These are phyloP conservation scores for Perkinsus olseni DNA, from an alignment of 169 alveolate genomes.

Conservation along the genomic window DNA sequence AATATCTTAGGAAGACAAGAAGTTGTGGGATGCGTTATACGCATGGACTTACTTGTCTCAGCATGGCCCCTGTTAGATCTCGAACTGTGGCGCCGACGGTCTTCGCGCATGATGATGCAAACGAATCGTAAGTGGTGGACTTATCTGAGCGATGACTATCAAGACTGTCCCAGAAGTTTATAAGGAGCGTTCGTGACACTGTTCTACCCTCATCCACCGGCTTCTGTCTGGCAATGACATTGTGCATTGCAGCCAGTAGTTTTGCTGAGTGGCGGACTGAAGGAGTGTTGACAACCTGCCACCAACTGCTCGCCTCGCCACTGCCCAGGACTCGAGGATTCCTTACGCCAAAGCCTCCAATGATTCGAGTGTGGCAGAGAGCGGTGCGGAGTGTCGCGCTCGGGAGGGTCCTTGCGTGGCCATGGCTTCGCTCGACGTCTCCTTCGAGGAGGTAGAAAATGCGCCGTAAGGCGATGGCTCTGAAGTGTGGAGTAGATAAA, in stretches of 20 bases:
- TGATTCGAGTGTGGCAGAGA: neutral
- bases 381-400: neutral
- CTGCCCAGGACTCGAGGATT: neutral
- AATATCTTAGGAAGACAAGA: too few species aligned
- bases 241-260: neutral
- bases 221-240: neutral
- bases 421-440: neutral
- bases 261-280: neutral
- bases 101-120: neutral
- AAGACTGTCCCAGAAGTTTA: neutral
- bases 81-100: neutral
- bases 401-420: neutral
- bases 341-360: neutral
- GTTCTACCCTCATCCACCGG: neutral
- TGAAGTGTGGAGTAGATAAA: too few species aligned
- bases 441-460: neutral
- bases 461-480: neutral
- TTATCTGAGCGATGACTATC: neutral
- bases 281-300: neutral
- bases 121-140: neutral
- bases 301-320: neutral
- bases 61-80: neutral
- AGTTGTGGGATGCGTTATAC: neutral
- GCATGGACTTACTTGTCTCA: neutral
- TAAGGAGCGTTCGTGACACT: too few species aligned